These are phyloP conservation scores for Aspergillus niger DNA, from an alignment of 2,329 filamentous ascomycete species.

Conservation along the genomic window DNA sequence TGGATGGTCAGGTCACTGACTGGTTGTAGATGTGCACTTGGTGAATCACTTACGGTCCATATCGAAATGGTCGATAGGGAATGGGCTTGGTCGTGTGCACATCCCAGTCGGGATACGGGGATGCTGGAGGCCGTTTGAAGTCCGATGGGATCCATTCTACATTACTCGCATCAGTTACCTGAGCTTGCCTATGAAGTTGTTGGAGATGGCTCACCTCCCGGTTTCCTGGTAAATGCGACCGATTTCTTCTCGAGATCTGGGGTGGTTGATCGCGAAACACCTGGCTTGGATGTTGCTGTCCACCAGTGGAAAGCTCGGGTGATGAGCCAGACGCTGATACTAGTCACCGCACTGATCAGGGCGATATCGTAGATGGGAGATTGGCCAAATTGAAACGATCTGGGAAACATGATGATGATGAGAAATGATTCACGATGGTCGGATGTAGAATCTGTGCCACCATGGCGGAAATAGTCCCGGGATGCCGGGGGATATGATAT, in stretches of 20 bases:
- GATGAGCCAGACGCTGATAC: constrained; percentile 34
- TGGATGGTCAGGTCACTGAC: neutral
- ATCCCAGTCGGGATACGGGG: constrained; percentile 69
- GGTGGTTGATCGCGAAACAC: constrained; percentile 25
- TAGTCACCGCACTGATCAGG: constrained; percentile 35
- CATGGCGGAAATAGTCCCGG: neutral
- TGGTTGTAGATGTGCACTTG: neutral
- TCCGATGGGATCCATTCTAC: constrained; percentile 58
- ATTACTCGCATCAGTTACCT: neutral
- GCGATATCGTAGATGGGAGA: constrained; percentile 26
- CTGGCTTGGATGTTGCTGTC: constrained; percentile 16
- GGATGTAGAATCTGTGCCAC: neutral
- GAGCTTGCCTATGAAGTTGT: neutral
- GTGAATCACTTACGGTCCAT: constrained; percentile 59
- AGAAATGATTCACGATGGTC: neutral
- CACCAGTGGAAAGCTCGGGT: constrained; percentile 28
- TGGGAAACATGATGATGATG: constrained; percentile 11
- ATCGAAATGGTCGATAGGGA: constrained; percentile 75
- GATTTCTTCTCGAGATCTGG: constrained; percentile 46
- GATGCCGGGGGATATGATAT: neutral
- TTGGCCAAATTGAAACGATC: constrained; percentile 6
- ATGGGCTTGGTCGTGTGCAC: constrained; percentile 69
- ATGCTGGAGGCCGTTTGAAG: constrained; percentile 62
- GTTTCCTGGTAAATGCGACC: constrained; percentile 38
- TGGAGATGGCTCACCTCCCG: constrained; percentile 46